Evolutionary conservation across 1,284 basidiomycete species (phyloP), one percentile per base, ranked within the genome.

Genomic region (Malassezia slooffiae): DNA sequence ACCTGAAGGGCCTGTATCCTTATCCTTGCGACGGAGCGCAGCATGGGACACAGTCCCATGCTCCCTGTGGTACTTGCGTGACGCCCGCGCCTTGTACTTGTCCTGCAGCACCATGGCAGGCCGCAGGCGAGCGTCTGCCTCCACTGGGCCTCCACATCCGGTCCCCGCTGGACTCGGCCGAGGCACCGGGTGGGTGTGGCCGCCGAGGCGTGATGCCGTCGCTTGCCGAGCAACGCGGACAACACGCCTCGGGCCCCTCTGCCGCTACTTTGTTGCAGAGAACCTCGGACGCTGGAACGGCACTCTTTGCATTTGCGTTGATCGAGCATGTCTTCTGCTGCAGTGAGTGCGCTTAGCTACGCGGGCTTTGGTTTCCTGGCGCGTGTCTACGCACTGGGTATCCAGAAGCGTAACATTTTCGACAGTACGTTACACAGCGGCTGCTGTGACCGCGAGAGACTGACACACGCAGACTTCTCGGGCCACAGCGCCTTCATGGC

Each of bases 61-160:
- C n/a, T n/a, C n/a, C n/a, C n/a, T n/a, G n/a, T 64, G 52, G 52
- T 68, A 66, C 11, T 54, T 47, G 27, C 59, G 40, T 24, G 63
- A 67, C 3, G 66, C 66, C 20, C 57, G 53, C 11, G 66, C 66
- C 39, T 68, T 68, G 62, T 60, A 67, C 39, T 66, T 68, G 52
- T 68, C 66, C 28, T 68, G 66, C 28, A 68, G 46, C 24, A 67
- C 64, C 66, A 68, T 68, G 16, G 28, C 24, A 29, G 24, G 17
- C 20, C n/a, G 31, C n/a, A n/a, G n/a, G n/a, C n/a, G n/a, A n/a
- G n/a, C n/a, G n/a, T n/a, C n/a, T n/a, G n/a, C n/a, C n/a, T n/a
- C n/a, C n/a, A n/a, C n/a, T n/a, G n/a, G n/a, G n/a, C n/a, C n/a
- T n/a, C n/a, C n/a, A n/a, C n/a, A n/a, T n/a, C n/a, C n/a, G n/a